A percentile compares a stretch with the other conserved stretches of the same genome.
Conservation (phyloP, 225 moss, liverwort and hornwort species). For the Marchantia paleacea region DNA sequence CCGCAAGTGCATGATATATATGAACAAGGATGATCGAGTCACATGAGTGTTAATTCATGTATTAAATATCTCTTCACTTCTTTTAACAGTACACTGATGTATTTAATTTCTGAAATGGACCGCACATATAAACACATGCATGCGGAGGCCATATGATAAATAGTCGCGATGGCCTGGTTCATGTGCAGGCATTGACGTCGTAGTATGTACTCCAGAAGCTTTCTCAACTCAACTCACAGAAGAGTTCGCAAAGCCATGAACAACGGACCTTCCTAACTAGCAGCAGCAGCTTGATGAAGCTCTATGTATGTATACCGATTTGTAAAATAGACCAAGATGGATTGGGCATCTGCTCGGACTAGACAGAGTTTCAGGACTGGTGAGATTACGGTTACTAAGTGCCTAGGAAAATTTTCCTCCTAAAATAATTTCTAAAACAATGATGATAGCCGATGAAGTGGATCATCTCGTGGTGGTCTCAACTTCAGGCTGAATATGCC, state of each 20-base stretch:
- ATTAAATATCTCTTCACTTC: not conserved
- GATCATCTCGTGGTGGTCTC: slow-evolving; percentile 16
- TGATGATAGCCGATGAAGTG: not conserved
- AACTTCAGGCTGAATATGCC: not conserved
- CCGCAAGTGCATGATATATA: no score
- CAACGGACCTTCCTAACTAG: not conserved
- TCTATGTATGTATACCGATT: no score
- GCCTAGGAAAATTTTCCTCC: not conserved
- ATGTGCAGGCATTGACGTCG: not conserved
- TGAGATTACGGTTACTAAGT: not conserved
- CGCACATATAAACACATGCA: not conserved
- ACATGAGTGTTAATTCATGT: not conserved
- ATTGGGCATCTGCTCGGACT: not conserved
- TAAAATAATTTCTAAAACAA: not conserved
- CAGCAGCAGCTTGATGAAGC: not conserved
- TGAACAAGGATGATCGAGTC: no score
- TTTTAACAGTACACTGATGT: slow-evolving; percentile 2
- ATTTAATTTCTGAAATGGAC: slow-evolving; percentile 4
- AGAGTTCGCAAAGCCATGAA: slow-evolving; percentile 2
- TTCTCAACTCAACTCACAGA: not conserved
- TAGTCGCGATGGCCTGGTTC: not conserved
- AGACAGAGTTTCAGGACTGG: not conserved
- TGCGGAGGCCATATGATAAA: not conserved
- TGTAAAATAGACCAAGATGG: no score
- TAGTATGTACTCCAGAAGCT: not conserved